phyloP scores from a whole-genome alignment of 768 basidiomycete species.

The Leccinum rimulosum region DNA sequence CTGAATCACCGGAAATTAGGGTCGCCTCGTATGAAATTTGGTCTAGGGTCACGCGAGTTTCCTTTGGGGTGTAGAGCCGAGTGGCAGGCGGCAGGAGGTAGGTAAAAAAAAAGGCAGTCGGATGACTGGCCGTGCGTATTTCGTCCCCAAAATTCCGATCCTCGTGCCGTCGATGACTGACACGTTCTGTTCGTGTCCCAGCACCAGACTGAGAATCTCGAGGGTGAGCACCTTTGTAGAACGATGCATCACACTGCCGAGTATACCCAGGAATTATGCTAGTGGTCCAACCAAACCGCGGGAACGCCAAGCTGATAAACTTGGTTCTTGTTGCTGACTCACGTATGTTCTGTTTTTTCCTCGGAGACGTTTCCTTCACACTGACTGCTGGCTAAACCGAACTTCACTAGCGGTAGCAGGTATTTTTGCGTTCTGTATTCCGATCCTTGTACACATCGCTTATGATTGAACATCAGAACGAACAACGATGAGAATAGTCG shows the following conservation, averaged over 20 bases:
- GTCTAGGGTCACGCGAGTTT: slow-evolving; percentile 20
- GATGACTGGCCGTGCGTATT: slow-evolving; percentile 13
- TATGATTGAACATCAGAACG: background rate
- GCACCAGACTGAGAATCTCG: slow-evolving; percentile 9
- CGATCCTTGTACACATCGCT: background rate
- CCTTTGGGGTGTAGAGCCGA: slow-evolving; percentile 9
- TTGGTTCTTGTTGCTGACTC: background rate
- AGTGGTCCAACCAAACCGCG: slow-evolving; percentile 17
- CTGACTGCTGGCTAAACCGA: slow-evolving; percentile 1
- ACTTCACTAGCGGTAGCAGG: slow-evolving; percentile 5
- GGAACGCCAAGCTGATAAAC: slow-evolving; percentile 16
- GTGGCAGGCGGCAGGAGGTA: slow-evolving; percentile 4
- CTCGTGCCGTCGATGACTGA: slow-evolving; percentile 1
- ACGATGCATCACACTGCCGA: slow-evolving; percentile 9
- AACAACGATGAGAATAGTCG: slow-evolving; percentile 5
- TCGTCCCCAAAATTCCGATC: background rate
- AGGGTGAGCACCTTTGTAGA: slow-evolving; percentile 4
- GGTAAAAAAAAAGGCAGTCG: background rate
- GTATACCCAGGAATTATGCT: slow-evolving; percentile 6
- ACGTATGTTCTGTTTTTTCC: slow-evolving; percentile 7
- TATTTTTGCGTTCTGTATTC: slow-evolving; percentile 5
- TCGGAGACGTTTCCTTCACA: background rate
- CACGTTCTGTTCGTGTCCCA: background rate
- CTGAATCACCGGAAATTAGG: slow-evolving; percentile 24
- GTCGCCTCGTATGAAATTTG: slow-evolving; percentile 18